Conservation (phyloP, 164 flowering plant species). For the Annona cherimola region DNA sequence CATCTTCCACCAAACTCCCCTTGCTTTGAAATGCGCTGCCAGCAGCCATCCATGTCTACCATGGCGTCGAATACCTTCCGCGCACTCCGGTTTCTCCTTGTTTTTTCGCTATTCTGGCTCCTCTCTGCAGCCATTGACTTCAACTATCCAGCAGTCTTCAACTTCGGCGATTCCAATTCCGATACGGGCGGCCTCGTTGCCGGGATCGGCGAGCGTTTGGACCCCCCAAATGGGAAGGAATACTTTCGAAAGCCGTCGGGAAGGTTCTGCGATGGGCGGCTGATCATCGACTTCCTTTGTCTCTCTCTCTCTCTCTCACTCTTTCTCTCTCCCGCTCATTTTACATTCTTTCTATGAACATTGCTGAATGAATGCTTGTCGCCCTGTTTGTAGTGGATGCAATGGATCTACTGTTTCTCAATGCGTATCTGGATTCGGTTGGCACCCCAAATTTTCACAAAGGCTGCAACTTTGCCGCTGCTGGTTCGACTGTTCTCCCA, state of each 20-base stretch:
- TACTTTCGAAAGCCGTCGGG: conserved; percentile 49
- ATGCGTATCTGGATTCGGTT: conserved; percentile 80
- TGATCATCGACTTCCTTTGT: conserved; percentile 63
- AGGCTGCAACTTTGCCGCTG: conserved; percentile 93
- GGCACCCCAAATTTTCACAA: conserved; percentile 58
- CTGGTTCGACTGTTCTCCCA: conserved; percentile 76
- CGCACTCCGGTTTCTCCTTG: not conserved
- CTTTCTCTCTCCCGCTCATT: too few species aligned
- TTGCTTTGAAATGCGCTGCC: not conserved
- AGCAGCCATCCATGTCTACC: too few species aligned
- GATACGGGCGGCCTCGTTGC: conserved; percentile 55
- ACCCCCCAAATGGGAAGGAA: conserved; percentile 49
- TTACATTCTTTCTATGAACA: too few species aligned
- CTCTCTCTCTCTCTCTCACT: not conserved
- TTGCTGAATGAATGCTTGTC: too few species aligned
- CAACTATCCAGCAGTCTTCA: conserved; percentile 38
- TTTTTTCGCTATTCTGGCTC: not conserved
- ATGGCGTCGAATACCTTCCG: conserved; percentile 1
- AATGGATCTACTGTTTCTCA: conserved; percentile 71
- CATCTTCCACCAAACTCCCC: not conserved
- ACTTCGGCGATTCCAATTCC: conserved; percentile 77
- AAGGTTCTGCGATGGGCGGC: conserved; percentile 68
- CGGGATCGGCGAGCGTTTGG: conserved; percentile 34
- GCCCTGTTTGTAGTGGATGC: conserved; percentile 55
- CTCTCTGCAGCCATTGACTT: not conserved